phyloP scores from a whole-genome alignment of 1,284 basidiomycete genomes.

The Irpex lacteus region DNA sequence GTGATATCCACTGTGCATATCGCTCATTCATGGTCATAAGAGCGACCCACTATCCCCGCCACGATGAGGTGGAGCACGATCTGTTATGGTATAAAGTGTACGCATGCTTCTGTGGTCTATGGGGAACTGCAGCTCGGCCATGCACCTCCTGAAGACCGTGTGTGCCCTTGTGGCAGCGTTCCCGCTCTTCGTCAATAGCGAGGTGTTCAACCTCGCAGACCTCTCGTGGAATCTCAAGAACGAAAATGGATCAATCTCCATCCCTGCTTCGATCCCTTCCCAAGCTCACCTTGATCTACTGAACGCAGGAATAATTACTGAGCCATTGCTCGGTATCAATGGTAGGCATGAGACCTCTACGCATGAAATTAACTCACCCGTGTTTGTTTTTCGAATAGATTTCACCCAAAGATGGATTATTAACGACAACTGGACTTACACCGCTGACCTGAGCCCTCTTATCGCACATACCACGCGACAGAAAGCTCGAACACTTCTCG shows the following conservation, averaged over 20 bases:
- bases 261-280: conserved; percentile 52
- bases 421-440: conserved; percentile 62
- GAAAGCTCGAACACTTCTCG: conserved; percentile 40
- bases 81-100: not conserved
- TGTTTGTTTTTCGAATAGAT: conserved; percentile 36
- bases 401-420: conserved; percentile 57
- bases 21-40: not conserved
- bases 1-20: not conserved
- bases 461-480: conserved; percentile 19
- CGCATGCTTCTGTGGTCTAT: not conserved
- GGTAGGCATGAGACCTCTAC: conserved; percentile 30
- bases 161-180: conserved; percentile 12
- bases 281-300: conserved; percentile 54
- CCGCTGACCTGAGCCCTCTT: conserved; percentile 49
- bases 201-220: conserved; percentile 42
- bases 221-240: conserved; percentile 54
- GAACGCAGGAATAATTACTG: conserved; percentile 50
- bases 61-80: not conserved
- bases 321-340: conserved; percentile 54
- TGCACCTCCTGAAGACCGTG: not conserved
- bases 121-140: not conserved
- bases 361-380: too few species aligned
- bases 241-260: conserved; percentile 48
- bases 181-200: conserved; percentile 22
- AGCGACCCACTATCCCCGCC: not conserved